Evolutionary conservation across 495 filamentous ascomycete genomes (phyloP).

Genomic region (Tuber borchii): DNA sequence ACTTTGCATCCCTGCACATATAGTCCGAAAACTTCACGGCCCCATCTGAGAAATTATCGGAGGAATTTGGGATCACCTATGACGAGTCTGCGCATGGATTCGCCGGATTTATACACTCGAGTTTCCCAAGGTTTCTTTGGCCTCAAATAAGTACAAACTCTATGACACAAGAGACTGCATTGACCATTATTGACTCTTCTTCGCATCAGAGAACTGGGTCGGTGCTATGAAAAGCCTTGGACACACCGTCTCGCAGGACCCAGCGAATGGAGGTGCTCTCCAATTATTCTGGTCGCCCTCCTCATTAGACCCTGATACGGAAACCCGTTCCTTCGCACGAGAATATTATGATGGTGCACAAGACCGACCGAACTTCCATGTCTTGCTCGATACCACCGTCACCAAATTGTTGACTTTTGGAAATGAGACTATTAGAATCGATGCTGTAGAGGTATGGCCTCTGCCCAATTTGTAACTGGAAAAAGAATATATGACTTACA

Average conservation of each 20-base stretch:
- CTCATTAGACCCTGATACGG: slow-evolving; percentile 45
- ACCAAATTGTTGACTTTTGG: slow-evolving; percentile 36
- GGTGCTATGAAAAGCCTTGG: slow-evolving; percentile 49
- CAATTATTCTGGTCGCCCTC: slow-evolving; percentile 49
- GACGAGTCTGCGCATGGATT: slow-evolving; percentile 43
- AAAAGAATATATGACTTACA: neutral
- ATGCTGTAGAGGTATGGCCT: slow-evolving; percentile 18
- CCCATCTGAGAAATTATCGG: slow-evolving; percentile 42
- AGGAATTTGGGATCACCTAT: slow-evolving; percentile 45
- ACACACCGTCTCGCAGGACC: slow-evolving; percentile 47
- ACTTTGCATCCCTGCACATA: neutral
- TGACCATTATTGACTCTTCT: slow-evolving; percentile 14
- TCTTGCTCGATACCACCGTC: slow-evolving; percentile 38
- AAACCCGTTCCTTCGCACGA: slow-evolving; percentile 46
- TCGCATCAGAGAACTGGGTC: slow-evolving; percentile 49
- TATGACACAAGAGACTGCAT: neutral
- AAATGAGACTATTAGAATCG: slow-evolving; percentile 12
- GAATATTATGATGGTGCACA: slow-evolving; percentile 34
- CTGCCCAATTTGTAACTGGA: neutral
- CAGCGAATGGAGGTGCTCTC: slow-evolving; percentile 47
- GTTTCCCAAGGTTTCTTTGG: slow-evolving; percentile 52
- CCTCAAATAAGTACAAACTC: slow-evolving; percentile 45
- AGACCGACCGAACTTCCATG: slow-evolving; percentile 41
- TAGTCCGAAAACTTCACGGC: slow-evolving; percentile 47
- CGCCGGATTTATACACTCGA: slow-evolving; percentile 48